These are phyloP conservation scores for Discostella stelligeroides DNA, from an alignment of 108 stramenopile genomes.

Conservation along the genomic window DNA sequence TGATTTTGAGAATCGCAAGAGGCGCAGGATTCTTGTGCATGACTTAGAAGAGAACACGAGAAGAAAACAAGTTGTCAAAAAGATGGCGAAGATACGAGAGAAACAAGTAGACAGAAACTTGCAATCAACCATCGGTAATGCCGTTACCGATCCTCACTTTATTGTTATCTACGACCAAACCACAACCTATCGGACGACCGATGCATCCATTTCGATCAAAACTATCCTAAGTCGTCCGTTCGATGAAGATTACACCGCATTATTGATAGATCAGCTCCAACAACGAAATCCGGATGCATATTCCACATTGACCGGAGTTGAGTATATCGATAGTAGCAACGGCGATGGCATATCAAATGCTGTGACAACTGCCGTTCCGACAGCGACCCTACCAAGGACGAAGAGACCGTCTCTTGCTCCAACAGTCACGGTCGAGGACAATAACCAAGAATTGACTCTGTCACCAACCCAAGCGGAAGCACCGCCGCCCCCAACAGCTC, in stretches of 20 bases:
- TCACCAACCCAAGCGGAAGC: too few species aligned
- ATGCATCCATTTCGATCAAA: conserved; percentile 20
- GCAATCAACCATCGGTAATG: background rate
- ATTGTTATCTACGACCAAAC: conserved; percentile 37
- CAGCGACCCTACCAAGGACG: background rate
- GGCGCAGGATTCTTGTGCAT: background rate
- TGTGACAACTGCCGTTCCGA: background rate
- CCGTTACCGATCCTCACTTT: conserved; percentile 8
- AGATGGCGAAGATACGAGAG: background rate
- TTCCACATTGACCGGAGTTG: conserved; percentile 20
- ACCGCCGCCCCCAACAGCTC: too few species aligned
- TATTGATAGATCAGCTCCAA: conserved; percentile 37
- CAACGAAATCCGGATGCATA: conserved; percentile 16
- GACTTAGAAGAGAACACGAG: background rate
- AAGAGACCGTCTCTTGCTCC: background rate
- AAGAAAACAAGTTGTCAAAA: background rate
- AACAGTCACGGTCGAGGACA: background rate
- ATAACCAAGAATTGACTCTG: too few species aligned
- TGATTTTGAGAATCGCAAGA: conserved; percentile 14
- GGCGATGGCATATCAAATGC: background rate
- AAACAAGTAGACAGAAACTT: background rate
- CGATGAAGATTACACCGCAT: conserved; percentile 8
- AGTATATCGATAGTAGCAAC: conserved; percentile 21
- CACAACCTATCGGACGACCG: conserved; percentile 35
- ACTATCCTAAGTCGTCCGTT: conserved; percentile 39